phyloP scores from a whole-genome alignment of 2,329 filamentous ascomycete genomes.

The Ascomycota sp. region DNA sequence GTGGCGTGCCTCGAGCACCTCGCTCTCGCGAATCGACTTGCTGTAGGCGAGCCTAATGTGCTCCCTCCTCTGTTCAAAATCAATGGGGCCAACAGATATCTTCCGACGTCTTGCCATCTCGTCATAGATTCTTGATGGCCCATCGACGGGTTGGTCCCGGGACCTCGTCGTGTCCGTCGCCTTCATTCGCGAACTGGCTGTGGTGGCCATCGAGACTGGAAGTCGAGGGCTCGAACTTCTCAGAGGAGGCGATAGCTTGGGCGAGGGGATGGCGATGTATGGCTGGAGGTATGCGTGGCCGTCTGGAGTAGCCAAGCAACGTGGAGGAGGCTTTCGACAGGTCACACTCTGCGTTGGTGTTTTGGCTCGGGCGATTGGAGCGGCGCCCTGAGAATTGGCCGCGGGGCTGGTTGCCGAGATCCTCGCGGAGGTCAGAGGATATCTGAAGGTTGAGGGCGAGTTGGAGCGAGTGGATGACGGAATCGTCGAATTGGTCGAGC shows the following conservation, averaged over 20 bases:
- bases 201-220: conserved; percentile 54
- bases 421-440: conserved; percentile 20
- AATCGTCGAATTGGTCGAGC: conserved; percentile 24
- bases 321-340: conserved; percentile 19
- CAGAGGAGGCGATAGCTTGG: conserved; percentile 58
- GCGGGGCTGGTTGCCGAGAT: conserved; percentile 16
- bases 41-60: conserved; percentile 72
- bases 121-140: conserved; percentile 16
- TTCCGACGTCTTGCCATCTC: conserved; percentile 24
- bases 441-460: conserved; percentile 28
- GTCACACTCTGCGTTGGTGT: conserved; percentile 18
- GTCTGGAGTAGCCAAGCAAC: conserved; percentile 23
- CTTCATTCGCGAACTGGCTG: conserved; percentile 48
- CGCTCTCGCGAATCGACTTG: conserved; percentile 58
- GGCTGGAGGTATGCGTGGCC: conserved; percentile 45
- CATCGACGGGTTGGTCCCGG: conserved; percentile 14
- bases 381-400: conserved; percentile 18
- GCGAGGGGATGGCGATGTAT: conserved; percentile 48
- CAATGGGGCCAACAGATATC: conserved; percentile 50
- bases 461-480: conserved; percentile 32
- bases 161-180: conserved; percentile 35
- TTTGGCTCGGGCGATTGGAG: conserved; percentile 20
- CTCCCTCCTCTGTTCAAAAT: conserved; percentile 66
- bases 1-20: conserved; percentile 35
- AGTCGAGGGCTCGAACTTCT: conserved; percentile 68